Base-by-base conservation (phyloP, 495 filamentous ascomycete species). In the Cercophora newfieldiana region DNA sequence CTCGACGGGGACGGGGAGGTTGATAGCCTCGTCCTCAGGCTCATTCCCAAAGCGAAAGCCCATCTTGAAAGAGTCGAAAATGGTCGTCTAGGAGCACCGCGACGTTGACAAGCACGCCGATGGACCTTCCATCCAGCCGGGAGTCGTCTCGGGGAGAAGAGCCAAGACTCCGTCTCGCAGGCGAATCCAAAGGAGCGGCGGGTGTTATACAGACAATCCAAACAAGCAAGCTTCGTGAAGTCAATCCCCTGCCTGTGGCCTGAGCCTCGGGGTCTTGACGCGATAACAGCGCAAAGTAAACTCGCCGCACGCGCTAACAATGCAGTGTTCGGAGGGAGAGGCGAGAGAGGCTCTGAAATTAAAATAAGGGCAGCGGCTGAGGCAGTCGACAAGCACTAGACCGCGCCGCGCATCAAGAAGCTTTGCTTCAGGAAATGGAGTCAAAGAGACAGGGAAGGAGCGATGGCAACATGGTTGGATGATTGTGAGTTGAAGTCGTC, bases 1-100 rank as follows among this genome's bases (percentile, higher is more conserved):
- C 24, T 31, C 25, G 22, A 21, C 16, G 3, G 57, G 29, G 29
- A 18, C 29, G 1, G 47, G 33, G 16, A 3, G 6, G 22, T 29
- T 51, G 59, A 19, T 25, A 5, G 21, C 24, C n/a, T 51, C 44
- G n/a, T 33, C 33, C 12, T 51, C 59, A 44, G 25, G 24, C 44
- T 61, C 59, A 25, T 61, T 61, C 21, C 59, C 59, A 44, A 61
- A 61, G 18, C 59, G 59, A 25, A 61, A 61, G 19, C 59, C 59
- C 59, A 61, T 61, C n/a, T 51, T 61, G 44, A 26, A 37, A n/a
- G 8, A 19, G 50, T 53, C n/a, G 37, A 44, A 16, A 16, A 2
- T 44, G 12, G 37, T 44, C 10, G 37, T 44, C 37, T 44, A 44
- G 12, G 37, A 16, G 37, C 37, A 44, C n/a, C n/a, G n/a, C n/a